These are phyloP conservation scores for Neopestalotiopsis clavispora DNA, from an alignment of 2,329 filamentous ascomycete genomes.

Conservation along the genomic window DNA sequence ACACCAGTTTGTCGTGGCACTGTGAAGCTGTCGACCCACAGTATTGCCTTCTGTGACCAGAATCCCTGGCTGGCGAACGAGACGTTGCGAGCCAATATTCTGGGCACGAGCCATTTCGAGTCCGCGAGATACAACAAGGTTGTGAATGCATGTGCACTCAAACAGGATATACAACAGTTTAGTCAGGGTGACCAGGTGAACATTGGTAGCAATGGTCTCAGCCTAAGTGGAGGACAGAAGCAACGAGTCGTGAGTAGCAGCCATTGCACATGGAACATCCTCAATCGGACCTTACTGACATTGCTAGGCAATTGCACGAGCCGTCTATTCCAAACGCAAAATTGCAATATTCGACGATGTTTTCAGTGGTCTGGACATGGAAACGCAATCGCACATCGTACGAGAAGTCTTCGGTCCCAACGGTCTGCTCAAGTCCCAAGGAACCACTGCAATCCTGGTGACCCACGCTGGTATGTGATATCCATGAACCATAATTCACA, in stretches of 20 bases:
- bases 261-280: background rate
- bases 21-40: background rate
- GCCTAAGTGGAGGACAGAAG: constrained; percentile 18
- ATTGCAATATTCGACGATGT: constrained; percentile 16
- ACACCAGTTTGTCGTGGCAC: constrained; percentile 8
- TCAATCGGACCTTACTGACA: background rate
- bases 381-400: constrained; percentile 9
- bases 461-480: constrained; percentile 23
- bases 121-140: constrained; percentile 24
- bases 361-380: constrained; percentile 13
- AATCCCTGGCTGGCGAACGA: constrained; percentile 25
- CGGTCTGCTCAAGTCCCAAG: background rate
- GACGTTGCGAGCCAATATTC: constrained; percentile 30
- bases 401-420: constrained; percentile 9
- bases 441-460: constrained; percentile 9
- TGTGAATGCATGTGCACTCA: constrained; percentile 21
- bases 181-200: constrained; percentile 5
- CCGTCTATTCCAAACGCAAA: constrained; percentile 1
- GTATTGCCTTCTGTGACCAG: constrained; percentile 18
- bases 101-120: constrained; percentile 27
- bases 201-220: constrained; percentile 16
- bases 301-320: constrained; percentile 31
- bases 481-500: no score
- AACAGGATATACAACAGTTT: constrained; percentile 1
- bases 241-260: constrained; percentile 24